Percentiles rank a stretch among this genome's conserved stretches.
phyloP scores from a whole-genome alignment of 805 yeast species.

The Monosporozyma yasuniensis region DNA sequence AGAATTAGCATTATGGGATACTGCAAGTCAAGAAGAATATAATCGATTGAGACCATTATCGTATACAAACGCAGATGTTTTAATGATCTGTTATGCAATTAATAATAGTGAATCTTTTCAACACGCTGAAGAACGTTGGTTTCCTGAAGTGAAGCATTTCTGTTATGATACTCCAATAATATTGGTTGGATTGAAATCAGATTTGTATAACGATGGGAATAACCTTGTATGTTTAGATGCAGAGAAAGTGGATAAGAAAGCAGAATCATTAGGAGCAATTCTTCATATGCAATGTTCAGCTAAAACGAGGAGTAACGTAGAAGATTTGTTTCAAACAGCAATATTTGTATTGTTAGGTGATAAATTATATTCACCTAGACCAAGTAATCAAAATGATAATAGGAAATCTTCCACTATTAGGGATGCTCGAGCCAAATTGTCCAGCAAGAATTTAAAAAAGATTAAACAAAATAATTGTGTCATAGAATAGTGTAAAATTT shows the following conservation, averaged over 20 bases:
- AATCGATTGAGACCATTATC: constrained; percentile 70
- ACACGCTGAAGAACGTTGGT: constrained; percentile 76
- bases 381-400: neutral
- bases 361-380: neutral
- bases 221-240: constrained; percentile 41
- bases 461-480: neutral
- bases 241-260: constrained; percentile 33
- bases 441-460: neutral
- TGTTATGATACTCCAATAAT: constrained; percentile 73
- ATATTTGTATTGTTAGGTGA: constrained; percentile 8
- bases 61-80: constrained; percentile 69
- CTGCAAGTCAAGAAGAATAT: constrained; percentile 86
- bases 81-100: constrained; percentile 68
- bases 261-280: constrained; percentile 55
- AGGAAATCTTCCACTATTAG: neutral
- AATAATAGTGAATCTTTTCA: constrained; percentile 54
- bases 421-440: neutral
- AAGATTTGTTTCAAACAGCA: constrained; percentile 59
- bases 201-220: constrained; percentile 32
- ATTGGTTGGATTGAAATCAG: constrained; percentile 77
- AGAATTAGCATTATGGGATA: constrained; percentile 77
- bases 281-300: constrained; percentile 78
- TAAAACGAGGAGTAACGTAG: constrained; percentile 54
- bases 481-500: neutral
- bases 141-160: constrained; percentile 75